These are phyloP conservation scores for Cyberlindnera petersonii DNA, from an alignment of 805 yeast genomes.

Conservation along the genomic window DNA sequence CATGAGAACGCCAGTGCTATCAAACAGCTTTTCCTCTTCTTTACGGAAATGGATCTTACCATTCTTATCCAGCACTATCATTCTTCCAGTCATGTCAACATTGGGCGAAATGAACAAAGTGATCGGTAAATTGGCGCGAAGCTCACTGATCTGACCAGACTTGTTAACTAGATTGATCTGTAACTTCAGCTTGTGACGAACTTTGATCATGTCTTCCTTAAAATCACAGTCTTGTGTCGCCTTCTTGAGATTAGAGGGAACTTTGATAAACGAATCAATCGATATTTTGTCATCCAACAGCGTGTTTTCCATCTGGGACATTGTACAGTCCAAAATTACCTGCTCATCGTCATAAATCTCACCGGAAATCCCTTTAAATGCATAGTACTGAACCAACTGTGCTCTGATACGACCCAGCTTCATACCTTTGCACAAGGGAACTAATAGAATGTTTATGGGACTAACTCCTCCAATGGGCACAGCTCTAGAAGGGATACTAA, in stretches of 20 bases:
- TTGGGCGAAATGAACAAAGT: constrained; percentile 69
- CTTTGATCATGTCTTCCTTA: constrained; percentile 56
- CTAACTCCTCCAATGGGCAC: constrained; percentile 78
- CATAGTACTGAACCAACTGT: constrained; percentile 60
- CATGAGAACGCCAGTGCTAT: constrained; percentile 11
- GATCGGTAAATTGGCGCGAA: constrained; percentile 82
- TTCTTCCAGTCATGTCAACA: constrained; percentile 50
- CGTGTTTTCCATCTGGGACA: constrained; percentile 43
- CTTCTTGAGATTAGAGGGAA: constrained; percentile 68
- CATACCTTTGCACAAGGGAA: constrained; percentile 78
- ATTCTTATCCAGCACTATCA: constrained; percentile 34
- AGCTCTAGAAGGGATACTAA: constrained; percentile 81
- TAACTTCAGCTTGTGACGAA: constrained; percentile 78
- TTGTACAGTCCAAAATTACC: constrained; percentile 45
- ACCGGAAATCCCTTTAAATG: constrained; percentile 52
- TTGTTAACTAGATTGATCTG: constrained; percentile 66
- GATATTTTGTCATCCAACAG: constrained; percentile 55
- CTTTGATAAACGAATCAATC: constrained; percentile 49
- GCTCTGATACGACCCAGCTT: constrained; percentile 64
- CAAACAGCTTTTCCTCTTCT: constrained; percentile 32
- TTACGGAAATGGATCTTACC: constrained; percentile 41
- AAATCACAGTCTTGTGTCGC: constrained; percentile 84
- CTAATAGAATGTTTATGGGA: constrained; percentile 63
- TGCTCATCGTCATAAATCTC: constrained; percentile 60
- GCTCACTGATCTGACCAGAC: constrained; percentile 79